A percentile compares a stretch with the other conserved stretches of the same genome.
Evolutionary conservation across 2,329 filamentous ascomycete species (phyloP).

Genomic region (Pestalotiopsis sp.): DNA sequence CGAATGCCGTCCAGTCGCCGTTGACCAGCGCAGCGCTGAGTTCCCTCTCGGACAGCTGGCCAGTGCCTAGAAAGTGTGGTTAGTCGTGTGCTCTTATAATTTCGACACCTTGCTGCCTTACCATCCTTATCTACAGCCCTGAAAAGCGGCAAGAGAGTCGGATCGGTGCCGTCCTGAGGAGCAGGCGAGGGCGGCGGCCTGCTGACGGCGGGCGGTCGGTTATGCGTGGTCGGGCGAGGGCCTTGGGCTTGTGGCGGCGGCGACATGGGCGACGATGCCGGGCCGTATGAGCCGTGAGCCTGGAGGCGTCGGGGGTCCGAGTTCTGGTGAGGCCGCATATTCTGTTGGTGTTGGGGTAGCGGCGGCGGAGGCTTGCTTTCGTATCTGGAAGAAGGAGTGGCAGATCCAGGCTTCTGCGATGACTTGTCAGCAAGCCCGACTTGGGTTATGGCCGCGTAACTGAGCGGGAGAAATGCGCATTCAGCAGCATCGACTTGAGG

Average conservation of each 20-base stretch:
- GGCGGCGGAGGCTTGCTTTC: conserved; percentile 52
- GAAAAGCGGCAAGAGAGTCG: conserved; percentile 83
- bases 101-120: conserved; percentile 39
- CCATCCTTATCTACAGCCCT: conserved; percentile 86
- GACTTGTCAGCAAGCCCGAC: conserved; percentile 9
- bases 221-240: conserved; percentile 45
- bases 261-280: conserved; percentile 44
- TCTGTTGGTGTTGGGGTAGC: conserved; percentile 26
- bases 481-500: not conserved
- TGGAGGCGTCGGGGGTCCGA: conserved; percentile 16
- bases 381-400: conserved; percentile 43
- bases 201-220: conserved; percentile 58
- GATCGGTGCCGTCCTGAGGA: conserved; percentile 60
- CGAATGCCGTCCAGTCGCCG: conserved; percentile 93
- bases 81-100: not conserved
- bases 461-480: not conserved
- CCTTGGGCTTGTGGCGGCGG: conserved; percentile 50
- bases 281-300: conserved; percentile 19
- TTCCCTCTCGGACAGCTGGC: conserved; percentile 83
- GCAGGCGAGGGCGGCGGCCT: conserved; percentile 69
- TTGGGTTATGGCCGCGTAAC: conserved; percentile 13
- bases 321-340: conserved; percentile 16
- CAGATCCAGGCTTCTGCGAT: conserved; percentile 18
- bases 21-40: conserved; percentile 91
- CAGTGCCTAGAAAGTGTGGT: conserved; percentile 56